These are phyloP conservation scores for Trichopus zeylanicus DNA, from an alignment of 116 monocot genomes.

Conservation along the genomic window DNA sequence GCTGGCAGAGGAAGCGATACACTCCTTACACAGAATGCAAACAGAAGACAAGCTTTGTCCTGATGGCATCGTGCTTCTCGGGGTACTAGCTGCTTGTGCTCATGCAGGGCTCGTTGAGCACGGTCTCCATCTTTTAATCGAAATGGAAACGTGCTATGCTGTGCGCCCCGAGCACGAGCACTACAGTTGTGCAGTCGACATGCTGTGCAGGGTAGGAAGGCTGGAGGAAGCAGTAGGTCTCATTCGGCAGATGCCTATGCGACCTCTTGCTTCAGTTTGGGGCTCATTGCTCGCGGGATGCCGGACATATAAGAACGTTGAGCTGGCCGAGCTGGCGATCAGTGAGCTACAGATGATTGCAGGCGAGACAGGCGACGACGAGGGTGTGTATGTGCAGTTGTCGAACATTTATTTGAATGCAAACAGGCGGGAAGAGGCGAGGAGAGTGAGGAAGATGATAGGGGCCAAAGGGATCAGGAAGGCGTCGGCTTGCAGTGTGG, in stretches of 20 bases:
- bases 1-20: constrained; percentile 26
- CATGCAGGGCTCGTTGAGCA: constrained; percentile 40
- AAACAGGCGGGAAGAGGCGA: too few species aligned
- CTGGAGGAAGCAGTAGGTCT: constrained; percentile 35
- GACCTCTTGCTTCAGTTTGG: constrained; percentile 47
- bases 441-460: too few species aligned
- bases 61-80: constrained; percentile 34
- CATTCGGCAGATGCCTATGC: constrained; percentile 46
- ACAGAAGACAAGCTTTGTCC: constrained; percentile 34
- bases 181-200: constrained; percentile 48
- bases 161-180: constrained; percentile 45
- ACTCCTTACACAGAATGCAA: constrained; percentile 32
- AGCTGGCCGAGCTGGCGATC: constrained; percentile 43
- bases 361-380: too few species aligned
- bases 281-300: constrained; percentile 47
- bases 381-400: too few species aligned
- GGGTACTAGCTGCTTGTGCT: constrained; percentile 38
- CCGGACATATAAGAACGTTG: constrained; percentile 29
- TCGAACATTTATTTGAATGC: too few species aligned
- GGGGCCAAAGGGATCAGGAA: too few species aligned
- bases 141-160: constrained; percentile 3
- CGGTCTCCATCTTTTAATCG: constrained; percentile 19
- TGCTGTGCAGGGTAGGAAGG: constrained; percentile 49
- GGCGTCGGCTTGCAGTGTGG: too few species aligned
- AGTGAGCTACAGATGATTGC: too few species aligned